These are phyloP conservation scores for Ceratobasidium sp. DNA, from an alignment of 1,284 basidiomycete species.

Conservation along the genomic window DNA sequence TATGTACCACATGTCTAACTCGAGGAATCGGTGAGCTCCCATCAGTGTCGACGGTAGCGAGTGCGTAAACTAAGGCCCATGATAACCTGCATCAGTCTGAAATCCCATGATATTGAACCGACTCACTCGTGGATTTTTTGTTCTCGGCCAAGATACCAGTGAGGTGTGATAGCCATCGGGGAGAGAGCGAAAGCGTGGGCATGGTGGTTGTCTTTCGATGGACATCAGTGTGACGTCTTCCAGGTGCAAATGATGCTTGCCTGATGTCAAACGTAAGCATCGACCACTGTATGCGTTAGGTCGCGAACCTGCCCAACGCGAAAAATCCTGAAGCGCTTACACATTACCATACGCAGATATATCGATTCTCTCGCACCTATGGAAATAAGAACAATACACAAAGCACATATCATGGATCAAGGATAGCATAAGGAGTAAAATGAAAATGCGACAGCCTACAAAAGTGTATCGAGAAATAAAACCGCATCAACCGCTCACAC, in stretches of 20 bases:
- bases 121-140: constrained; percentile 11
- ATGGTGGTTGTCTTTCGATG: neutral
- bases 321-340: too few species aligned
- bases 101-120: neutral
- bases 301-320: too few species aligned
- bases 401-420: neutral
- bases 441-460: neutral
- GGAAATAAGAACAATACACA: constrained; percentile 6
- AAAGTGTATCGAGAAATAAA: neutral
- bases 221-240: constrained; percentile 2
- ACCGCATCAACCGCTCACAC: constrained; percentile 17
- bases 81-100: neutral
- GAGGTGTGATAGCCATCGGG: constrained; percentile 16
- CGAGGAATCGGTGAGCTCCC: neutral
- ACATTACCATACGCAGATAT: neutral
- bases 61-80: neutral
- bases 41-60: constrained; percentile 18
- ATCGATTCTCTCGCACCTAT: neutral
- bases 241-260: neutral
- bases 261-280: constrained; percentile 10
- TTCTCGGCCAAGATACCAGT: constrained; percentile 9
- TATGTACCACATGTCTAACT: constrained; percentile 3
- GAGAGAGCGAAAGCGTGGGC: constrained; percentile 9
- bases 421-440: neutral
- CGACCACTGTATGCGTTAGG: neutral